Base-by-base conservation (phyloP, 2,329 filamentous ascomycete genomes). In the Colletotrichum karsti region DNA sequence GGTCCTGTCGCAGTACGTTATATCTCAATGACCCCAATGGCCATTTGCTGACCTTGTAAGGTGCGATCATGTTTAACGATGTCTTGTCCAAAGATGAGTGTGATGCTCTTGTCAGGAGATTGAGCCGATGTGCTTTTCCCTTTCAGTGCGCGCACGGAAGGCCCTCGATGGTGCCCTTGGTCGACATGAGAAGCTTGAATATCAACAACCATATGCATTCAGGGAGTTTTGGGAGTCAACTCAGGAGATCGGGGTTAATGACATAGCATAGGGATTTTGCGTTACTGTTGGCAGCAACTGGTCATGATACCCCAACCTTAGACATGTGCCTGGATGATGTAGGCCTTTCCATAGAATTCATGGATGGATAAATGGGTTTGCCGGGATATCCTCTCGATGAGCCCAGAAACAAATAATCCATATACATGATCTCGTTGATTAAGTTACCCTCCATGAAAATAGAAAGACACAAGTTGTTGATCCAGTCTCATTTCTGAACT, bases 61-160 rank as follows among this genome's bases (percentile, higher is more conserved):
- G 82, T 37, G 92, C 93, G 3, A 90, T 96, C 76, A 95, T 95
- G 92, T 97, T 97, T 79, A 95, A 95, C 72, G 93, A 97, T 73
- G 75, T 80, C 6, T 79, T 96, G 7, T 84, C 83, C 0, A 70
- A 76, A 1, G 78, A 83, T 0, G 85, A 93, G 70, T 95, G 93
- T 72, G 72, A 79, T 9, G 75, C 77, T 1, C 77, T 96, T 35
- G 76, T 95, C 0, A 68, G 61, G 2, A 83, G 83, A 3, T 79
- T 96, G n/a, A 84, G 86, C 0, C 75, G 73, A 1, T 94, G 92
- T 71, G 84, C 83, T 0, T 93, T 95, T 69, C 93, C 93, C 0
- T 96, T 96, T 71, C 91, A 93, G 75, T 97, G 93, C 78, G 93
- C 93, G 1, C 93, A 97, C 81, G 93, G 93, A 1, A 83, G 90